Conservation (phyloP, 441 rosid species). For the Gossypium armourianum region DNA sequence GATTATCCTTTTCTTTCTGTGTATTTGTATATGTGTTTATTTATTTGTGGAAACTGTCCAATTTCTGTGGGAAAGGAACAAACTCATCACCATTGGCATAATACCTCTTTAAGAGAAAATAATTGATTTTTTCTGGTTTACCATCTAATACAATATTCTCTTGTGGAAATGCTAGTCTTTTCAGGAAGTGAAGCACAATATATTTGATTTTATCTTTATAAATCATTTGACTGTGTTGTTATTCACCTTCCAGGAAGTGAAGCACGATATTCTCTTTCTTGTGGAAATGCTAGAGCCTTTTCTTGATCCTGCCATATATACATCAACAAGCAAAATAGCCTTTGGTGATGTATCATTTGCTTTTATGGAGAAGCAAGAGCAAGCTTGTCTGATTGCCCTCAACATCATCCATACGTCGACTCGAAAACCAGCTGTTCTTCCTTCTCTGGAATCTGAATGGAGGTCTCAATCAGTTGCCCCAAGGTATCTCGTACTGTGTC, state of each 20-base stretch:
- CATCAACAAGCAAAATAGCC: slow-evolving; percentile 44
- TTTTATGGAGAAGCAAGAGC: slow-evolving; percentile 49
- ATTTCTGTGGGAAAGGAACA: not conserved
- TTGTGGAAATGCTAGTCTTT: not conserved
- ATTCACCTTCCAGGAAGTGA: slow-evolving; percentile 49
- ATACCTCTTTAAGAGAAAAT: not conserved
- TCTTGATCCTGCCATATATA: slow-evolving; percentile 57
- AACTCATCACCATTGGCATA: not conserved
- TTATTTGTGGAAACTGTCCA: not conserved
- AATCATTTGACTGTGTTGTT: slow-evolving; percentile 12
- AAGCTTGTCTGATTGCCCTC: slow-evolving; percentile 46
- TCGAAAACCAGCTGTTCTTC: slow-evolving; percentile 64
- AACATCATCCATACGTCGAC: slow-evolving; percentile 63
- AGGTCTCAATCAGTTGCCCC: slow-evolving; percentile 70
- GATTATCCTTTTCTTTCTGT: slow-evolving; percentile 6
- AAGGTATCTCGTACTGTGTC: slow-evolving; percentile 36
- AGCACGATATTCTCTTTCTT: slow-evolving; percentile 72
- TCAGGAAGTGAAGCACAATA: not conserved
- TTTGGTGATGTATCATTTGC: slow-evolving; percentile 49
- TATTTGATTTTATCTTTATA: not conserved
- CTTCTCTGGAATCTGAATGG: slow-evolving; percentile 77
- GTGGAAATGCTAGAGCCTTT: slow-evolving; percentile 81
- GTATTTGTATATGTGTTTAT: not conserved
- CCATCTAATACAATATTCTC: not conserved
- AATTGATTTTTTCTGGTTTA: not conserved